Percentiles rank a stretch among this genome's conserved stretches.
These are phyloP conservation scores for Seminavis robusta DNA, from an alignment of 108 stramenopile genomes.

Conservation along the genomic window DNA sequence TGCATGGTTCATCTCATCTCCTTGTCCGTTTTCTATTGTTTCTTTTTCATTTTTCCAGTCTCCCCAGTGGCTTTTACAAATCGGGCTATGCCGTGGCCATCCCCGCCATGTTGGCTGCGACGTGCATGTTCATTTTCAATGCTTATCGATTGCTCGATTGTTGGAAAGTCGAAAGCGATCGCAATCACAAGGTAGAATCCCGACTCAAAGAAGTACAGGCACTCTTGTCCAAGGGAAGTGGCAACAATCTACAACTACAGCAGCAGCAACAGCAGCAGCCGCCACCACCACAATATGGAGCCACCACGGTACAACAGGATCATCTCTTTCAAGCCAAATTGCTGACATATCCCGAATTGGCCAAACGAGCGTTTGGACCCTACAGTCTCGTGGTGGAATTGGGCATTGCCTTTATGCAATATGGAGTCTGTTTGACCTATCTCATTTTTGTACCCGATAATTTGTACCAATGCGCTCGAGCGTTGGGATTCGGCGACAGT, in stretches of 20 bases:
- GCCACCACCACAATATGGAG: no score
- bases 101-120: slow-evolving; percentile 24
- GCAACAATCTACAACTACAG: no score
- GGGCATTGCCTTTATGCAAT: slow-evolving; percentile 68
- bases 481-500: no score
- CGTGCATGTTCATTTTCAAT: slow-evolving; percentile 28
- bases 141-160: slow-evolving; percentile 32
- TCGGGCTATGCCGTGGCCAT: slow-evolving; percentile 45
- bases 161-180: slow-evolving; percentile 12
- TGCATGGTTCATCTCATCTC: no score
- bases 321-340: no score
- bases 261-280: no score
- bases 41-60: no score
- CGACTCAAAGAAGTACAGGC: no score
- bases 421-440: slow-evolving; percentile 70
- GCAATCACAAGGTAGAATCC: no score
- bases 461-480: slow-evolving; percentile 21
- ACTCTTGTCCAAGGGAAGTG: no score
- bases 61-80: slow-evolving; percentile 42
- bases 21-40: no score
- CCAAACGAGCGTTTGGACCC: slow-evolving; percentile 47
- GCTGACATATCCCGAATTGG: slow-evolving; percentile 61
- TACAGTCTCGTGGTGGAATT: slow-evolving; percentile 42
- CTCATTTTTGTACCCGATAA: slow-evolving; percentile 75
- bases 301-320: no score